These are phyloP conservation scores for Macrotyloma uniflorum DNA, from an alignment of 306 rosid genomes.

Conservation along the genomic window DNA sequence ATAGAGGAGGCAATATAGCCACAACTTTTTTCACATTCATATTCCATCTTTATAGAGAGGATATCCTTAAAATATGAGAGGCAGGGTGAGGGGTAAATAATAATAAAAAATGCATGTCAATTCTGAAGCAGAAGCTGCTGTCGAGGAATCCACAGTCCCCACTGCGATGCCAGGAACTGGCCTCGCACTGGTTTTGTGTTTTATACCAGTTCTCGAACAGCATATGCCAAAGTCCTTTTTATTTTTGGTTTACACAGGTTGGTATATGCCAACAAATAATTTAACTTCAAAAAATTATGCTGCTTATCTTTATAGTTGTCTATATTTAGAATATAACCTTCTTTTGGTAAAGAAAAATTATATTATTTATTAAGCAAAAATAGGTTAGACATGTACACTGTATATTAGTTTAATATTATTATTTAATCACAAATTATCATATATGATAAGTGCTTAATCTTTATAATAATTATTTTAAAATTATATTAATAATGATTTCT, in stretches of 20 bases:
- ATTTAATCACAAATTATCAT: no score
- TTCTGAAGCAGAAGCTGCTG: conserved; percentile 31
- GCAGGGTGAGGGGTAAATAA: background rate
- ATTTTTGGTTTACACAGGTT: background rate
- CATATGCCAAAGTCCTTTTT: conserved; percentile 42
- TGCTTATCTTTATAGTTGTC: background rate
- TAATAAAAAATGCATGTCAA: background rate
- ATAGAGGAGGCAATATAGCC: conserved; percentile 12
- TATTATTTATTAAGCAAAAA: background rate
- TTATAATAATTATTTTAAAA: no score
- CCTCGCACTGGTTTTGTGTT: conserved; percentile 35
- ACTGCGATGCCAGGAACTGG: conserved; percentile 54
- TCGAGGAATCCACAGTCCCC: conserved; percentile 49
- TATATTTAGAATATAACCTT: background rate
- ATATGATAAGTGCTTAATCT: no score
- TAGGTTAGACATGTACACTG: background rate
- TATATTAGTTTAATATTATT: no score
- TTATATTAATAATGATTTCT: no score
- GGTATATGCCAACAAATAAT: conserved; percentile 42
- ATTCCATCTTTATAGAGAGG: conserved; percentile 24
- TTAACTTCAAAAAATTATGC: conserved; percentile 15
- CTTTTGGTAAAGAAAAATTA: background rate
- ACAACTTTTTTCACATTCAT: conserved; percentile 4
- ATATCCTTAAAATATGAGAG: conserved; percentile 39
- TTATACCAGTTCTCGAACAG: conserved; percentile 19